Conservation (phyloP, 164 flowering plant genomes). For the Vitis rupestris region DNA sequence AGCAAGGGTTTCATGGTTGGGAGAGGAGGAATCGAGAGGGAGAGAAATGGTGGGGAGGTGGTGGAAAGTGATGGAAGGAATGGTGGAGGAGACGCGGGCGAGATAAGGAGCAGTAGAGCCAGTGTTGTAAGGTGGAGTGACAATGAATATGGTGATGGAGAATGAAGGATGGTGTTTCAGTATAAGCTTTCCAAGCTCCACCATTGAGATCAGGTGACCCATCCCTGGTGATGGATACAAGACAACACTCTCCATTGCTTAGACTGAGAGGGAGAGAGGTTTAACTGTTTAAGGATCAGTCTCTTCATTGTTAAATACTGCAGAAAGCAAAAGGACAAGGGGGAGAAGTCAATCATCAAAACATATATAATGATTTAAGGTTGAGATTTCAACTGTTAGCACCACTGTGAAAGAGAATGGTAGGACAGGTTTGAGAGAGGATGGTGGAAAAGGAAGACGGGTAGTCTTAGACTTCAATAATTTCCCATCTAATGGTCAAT, state of each 20-base stretch:
- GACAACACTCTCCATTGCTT: slow-evolving; percentile 16
- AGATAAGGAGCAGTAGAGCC: slow-evolving; percentile 39
- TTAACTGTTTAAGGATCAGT: neutral
- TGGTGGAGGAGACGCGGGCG: slow-evolving; percentile 29
- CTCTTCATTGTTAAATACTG: too few species aligned
- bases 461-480: too few species aligned
- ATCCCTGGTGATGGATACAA: slow-evolving; percentile 35
- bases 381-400: too few species aligned
- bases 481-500: too few species aligned
- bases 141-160: slow-evolving; percentile 36
- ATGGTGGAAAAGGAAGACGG: too few species aligned
- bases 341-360: too few species aligned
- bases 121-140: slow-evolving; percentile 23
- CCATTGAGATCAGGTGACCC: slow-evolving; percentile 45
- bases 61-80: slow-evolving; percentile 41
- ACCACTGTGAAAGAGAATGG: too few species aligned
- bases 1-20: slow-evolving; percentile 14
- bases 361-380: too few species aligned
- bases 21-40: slow-evolving; percentile 13
- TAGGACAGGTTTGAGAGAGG: too few species aligned
- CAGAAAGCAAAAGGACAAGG: too few species aligned
- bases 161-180: slow-evolving; percentile 31
- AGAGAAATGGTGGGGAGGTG: slow-evolving; percentile 25
- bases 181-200: slow-evolving; percentile 44
- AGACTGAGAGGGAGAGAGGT: neutral